phyloP scores from a whole-genome alignment of 2,329 filamentous ascomycete species.

The Monascus ruber region DNA sequence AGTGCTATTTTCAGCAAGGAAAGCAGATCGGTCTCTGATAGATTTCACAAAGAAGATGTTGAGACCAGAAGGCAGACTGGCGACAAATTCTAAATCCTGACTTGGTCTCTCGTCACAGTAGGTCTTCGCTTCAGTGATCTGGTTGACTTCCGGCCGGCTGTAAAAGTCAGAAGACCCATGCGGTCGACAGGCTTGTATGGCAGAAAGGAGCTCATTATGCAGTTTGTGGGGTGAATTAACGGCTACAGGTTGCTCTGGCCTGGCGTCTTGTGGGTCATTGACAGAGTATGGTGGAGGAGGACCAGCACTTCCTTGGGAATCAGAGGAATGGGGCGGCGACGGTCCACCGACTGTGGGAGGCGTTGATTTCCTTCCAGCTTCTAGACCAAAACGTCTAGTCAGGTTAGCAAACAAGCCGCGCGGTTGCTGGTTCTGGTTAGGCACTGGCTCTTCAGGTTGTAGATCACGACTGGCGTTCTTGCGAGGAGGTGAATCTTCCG shows the following conservation, averaged over 20 bases:
- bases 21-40: slow-evolving; percentile 40
- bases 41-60: slow-evolving; percentile 59
- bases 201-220: slow-evolving; percentile 51
- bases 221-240: slow-evolving; percentile 31
- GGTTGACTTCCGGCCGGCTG: slow-evolving; percentile 56
- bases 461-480: slow-evolving; percentile 10
- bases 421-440: slow-evolving; percentile 33
- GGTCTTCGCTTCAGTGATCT: slow-evolving; percentile 68
- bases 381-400: slow-evolving; percentile 57
- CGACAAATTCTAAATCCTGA: slow-evolving; percentile 60
- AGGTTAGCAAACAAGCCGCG: slow-evolving; percentile 57
- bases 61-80: slow-evolving; percentile 59
- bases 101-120: slow-evolving; percentile 74
- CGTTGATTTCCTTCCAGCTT: slow-evolving; percentile 27
- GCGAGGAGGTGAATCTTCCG: slow-evolving; percentile 48
- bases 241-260: slow-evolving; percentile 19
- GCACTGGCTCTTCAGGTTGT: slow-evolving; percentile 11
- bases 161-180: slow-evolving; percentile 66
- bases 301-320: slow-evolving; percentile 10
- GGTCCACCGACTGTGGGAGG: slow-evolving; percentile 10
- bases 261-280: slow-evolving; percentile 20
- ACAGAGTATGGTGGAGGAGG: slow-evolving; percentile 32
- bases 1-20: slow-evolving; percentile 50
- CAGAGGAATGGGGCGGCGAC: slow-evolving; percentile 11
- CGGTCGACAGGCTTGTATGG: slow-evolving; percentile 65